Base-by-base conservation (phyloP, 129 eudicot genomes). In the Silybum marianum region DNA sequence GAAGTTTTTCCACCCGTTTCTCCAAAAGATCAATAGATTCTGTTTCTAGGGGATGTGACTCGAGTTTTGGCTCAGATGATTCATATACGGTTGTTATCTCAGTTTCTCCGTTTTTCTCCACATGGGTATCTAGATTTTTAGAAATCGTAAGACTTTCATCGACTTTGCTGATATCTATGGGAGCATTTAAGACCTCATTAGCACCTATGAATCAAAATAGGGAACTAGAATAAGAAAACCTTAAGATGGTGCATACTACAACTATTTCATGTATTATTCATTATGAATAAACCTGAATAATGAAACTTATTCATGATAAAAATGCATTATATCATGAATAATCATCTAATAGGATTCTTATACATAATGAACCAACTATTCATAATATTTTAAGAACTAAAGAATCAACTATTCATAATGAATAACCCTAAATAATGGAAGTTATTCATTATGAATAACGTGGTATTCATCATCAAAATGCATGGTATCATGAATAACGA, bases 31-130 rank as follows among this genome's bases (percentile, higher is more conserved):
- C 60, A 79, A 74, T 32, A 67, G 81, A 48, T 78, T 65, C 54
- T 66, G 77, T 73, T 69, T 78, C 88, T 75, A 26, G 74, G 26
- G 81, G 19, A 26, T 38, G 46, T 14, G 84, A 51, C 40, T 42
- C 82, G 16, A 79, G 21, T 60, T 72, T 82, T 38, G 83, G 48
- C 78, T 86, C 84, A 9, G 78, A 84, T 18, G 62, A 78, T 25
- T 66, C 81, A 39, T n/a, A 40, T 74, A 30, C 69, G 28, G 70
- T 66, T 63, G 62, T 19, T 78, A 67, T 44, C 36, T 66, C 79
- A 18, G 71, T 67, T 23, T 73, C 80, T 79, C 44, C 38, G 16
- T 3, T 79, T 66, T 84, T 84, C 70, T 82, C 85, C 69, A 46
- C 16, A 82, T 67, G 69, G n/a, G 62, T 16, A 66, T 30, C 76